These are phyloP conservation scores for Talinum fruticosum DNA, from an alignment of 148 eudicot species.

Conservation along the genomic window DNA sequence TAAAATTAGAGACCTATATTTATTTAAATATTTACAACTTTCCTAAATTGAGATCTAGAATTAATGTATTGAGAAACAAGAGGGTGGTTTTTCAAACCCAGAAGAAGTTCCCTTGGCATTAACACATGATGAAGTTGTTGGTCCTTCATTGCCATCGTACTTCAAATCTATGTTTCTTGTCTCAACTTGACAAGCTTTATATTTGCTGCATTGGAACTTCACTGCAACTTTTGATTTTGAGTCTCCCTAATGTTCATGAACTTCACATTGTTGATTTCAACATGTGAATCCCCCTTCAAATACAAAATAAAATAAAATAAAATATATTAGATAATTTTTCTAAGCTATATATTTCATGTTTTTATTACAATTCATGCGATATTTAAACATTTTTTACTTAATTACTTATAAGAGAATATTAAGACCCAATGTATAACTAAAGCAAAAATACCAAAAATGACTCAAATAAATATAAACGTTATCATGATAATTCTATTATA, in stretches of 20 bases:
- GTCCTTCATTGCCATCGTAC: conserved; percentile 27
- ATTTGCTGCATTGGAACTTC: conserved; percentile 37
- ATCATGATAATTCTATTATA: too few species aligned
- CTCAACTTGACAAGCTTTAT: conserved; percentile 38
- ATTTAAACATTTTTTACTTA: too few species aligned
- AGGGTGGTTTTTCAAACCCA: conserved; percentile 32
- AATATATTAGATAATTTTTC: not conserved
- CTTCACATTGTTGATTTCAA: conserved; percentile 43
- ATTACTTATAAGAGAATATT: too few species aligned
- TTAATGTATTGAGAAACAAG: conserved; percentile 8
- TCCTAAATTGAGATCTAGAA: not conserved
- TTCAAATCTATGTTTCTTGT: conserved; percentile 37
- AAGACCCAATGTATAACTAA: too few species aligned
- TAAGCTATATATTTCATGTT: too few species aligned
- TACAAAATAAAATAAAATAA: too few species aligned
- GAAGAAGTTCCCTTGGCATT: conserved; percentile 36
- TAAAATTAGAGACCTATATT: too few species aligned
- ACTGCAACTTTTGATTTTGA: conserved; percentile 44
- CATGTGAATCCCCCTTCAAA: conserved; percentile 30
- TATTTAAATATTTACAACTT: too few species aligned
- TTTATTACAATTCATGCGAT: too few species aligned
- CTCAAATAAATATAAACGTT: too few species aligned
- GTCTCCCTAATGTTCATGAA: conserved; percentile 40
- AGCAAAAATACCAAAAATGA: too few species aligned
- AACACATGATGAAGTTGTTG: conserved; percentile 32